Conservation (phyloP, 805 yeast species). For the Metschnikowia bowlesiae region DNA sequence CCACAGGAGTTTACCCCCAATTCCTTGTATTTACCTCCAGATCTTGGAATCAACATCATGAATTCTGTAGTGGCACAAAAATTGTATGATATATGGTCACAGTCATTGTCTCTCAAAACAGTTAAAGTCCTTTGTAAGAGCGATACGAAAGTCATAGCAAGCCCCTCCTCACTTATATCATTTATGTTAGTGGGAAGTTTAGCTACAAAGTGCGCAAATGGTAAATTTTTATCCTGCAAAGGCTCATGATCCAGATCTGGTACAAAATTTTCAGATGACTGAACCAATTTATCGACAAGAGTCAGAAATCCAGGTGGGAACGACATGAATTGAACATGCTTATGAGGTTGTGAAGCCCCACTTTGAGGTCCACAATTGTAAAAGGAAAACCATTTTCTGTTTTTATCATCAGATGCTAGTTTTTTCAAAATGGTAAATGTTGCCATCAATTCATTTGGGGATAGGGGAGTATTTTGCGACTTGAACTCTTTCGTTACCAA, state of each 20-base stretch:
- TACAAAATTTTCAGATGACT: slow-evolving; percentile 47
- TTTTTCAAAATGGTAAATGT: slow-evolving; percentile 51
- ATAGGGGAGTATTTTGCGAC: slow-evolving; percentile 67
- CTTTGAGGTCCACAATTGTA: slow-evolving; percentile 84
- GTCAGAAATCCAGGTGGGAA: slow-evolving; percentile 58
- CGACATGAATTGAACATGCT: slow-evolving; percentile 82
- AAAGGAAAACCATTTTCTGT: slow-evolving; percentile 66
- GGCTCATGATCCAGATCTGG: slow-evolving; percentile 57
- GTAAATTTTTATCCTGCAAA: slow-evolving; percentile 52
- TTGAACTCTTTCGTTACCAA: slow-evolving; percentile 71
- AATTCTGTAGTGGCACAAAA: slow-evolving; percentile 76
- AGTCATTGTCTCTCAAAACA: slow-evolving; percentile 50
- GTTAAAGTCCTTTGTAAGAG: slow-evolving; percentile 70
- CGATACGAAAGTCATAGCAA: slow-evolving; percentile 67
- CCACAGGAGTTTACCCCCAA: slow-evolving; percentile 80
- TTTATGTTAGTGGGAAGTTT: slow-evolving; percentile 47
- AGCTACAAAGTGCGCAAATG: slow-evolving; percentile 81
- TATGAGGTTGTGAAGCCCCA: slow-evolving; percentile 95
- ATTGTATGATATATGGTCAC: slow-evolving; percentile 63
- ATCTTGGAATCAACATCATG: slow-evolving; percentile 85
- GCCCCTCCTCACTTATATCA: slow-evolving; percentile 46
- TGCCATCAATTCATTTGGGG: slow-evolving; percentile 63
- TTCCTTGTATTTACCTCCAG: slow-evolving; percentile 47
- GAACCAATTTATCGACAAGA: slow-evolving; percentile 46
- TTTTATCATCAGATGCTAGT: slow-evolving; percentile 36